Evolutionary conservation across 768 basidiomycete genomes (phyloP).

Genomic region (Hysterangium stoloniferum): DNA sequence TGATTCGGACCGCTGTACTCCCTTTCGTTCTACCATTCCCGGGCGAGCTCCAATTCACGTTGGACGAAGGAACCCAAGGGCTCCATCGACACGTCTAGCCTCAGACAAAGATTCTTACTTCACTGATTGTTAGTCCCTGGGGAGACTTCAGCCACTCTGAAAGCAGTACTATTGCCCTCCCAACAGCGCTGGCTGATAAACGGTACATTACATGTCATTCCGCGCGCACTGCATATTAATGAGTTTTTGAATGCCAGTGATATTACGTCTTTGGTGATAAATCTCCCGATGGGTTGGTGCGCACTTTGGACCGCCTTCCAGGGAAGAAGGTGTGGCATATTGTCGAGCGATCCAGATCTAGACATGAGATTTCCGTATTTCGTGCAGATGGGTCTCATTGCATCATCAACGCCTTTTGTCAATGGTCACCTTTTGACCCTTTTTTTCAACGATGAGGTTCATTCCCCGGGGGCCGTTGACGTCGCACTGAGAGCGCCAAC

Average conservation of each 20-base stretch:
- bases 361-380: not conserved
- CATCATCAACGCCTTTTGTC: slow-evolving; percentile 70
- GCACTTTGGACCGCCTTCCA: slow-evolving; percentile 38
- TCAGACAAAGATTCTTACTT: not conserved
- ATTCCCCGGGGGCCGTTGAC: slow-evolving; percentile 64
- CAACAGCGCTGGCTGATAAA: not conserved
- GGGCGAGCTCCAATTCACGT: slow-evolving; percentile 55
- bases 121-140: not conserved
- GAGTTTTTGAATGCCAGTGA: not conserved
- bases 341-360: not conserved
- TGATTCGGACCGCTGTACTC: slow-evolving; percentile 31
- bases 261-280: slow-evolving; percentile 40
- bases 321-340: slow-evolving; percentile 40
- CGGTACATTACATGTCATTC: not conserved
- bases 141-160: not conserved
- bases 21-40: no score
- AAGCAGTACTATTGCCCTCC: not conserved
- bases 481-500: slow-evolving; percentile 34
- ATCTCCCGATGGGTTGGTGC: slow-evolving; percentile 40
- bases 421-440: slow-evolving; percentile 71
- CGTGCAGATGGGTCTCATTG: slow-evolving; percentile 61
- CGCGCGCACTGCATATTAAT: not conserved
- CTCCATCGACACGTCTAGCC: not conserved
- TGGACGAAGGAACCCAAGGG: slow-evolving; percentile 34
- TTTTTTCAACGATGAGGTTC: slow-evolving; percentile 45